Evolutionary conservation across 148 eudicot genomes (phyloP), one percentile per base, ranked within the genome.

Genomic region (Spergularia bocconei): DNA sequence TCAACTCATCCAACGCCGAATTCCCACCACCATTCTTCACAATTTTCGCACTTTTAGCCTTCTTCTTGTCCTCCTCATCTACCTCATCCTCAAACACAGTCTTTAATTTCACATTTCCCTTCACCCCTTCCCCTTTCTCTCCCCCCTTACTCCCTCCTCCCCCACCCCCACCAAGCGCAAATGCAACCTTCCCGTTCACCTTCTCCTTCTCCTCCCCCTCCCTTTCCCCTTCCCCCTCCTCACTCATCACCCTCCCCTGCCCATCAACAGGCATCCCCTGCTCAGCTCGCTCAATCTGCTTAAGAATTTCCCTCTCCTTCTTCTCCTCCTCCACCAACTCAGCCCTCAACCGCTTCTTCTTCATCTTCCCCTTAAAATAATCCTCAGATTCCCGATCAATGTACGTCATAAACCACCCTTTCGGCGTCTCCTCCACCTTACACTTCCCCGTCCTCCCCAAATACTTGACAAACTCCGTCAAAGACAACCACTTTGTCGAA

Each of bases 341-440:
- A 0, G 97, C 92, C 85, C 80, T 82, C 11, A 84, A 15, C 69
- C 97, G 78, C 88, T 95, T 95, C 67, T 87, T 91, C 80, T 95
- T 95, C 91, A 84, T 68, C 80, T 59, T 89, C 69, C 87, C 96
- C 89, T 91, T 95, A 65, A 90, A 95, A n/a, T 92, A 81, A 0
- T 97, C 87, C 87, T 95, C 99, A 0, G 97, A 95, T 78, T 92
- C 97, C 17, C 94, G 65, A 77, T 95, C 98, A 25, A 92, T 87
- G n/a, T 92, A 95, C 0, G 94, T 90, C 29, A 95, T 89, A 75
- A 92, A 96, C 97, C 94, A 92, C 1, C 98, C 99, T 36, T 92
- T 91, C 0, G 97, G 89, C 0, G 99, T 92, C 75, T 89, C 98
- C 33, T 96, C 98, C 2, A 92, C 93, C 83, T 92, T 91, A 56